Evolutionary conservation across 495 filamentous ascomycete species (phyloP), one percentile per base, ranked within the genome.

Genomic region (Xylaria scruposa): DNA sequence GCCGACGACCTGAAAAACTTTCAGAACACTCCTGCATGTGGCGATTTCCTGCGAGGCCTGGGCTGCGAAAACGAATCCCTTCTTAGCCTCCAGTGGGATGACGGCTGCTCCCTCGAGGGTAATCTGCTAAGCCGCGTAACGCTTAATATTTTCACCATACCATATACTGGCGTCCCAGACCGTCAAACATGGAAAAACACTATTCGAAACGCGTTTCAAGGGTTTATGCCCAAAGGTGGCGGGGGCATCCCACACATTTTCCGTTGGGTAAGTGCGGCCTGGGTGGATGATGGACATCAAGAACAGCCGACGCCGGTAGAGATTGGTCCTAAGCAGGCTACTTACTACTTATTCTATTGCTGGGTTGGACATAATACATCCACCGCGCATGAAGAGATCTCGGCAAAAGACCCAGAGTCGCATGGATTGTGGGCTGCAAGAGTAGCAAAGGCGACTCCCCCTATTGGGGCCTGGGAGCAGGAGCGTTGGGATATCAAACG

Each of bases 401-500:
- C 62, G 68, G 72, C 75, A 4, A 44, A 17, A 21, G 60, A 68
- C 67, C 71, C 70, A 24, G 58, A 24, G 66, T 70, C 68, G 33
- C 72, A 46, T 49, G 72, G 70, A 62, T 74, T 72, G 70, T 79
- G 77, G 77, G 19, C 26, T n/a, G 17, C 61, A 36, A 54, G 66
- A 0, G 38, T 76, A 46, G 75, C 70, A 2, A 65, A 69, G 51
- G 72, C 70, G 33, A 79, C 71, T 74, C 77, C 77, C 42, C 75
- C 75, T 8, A 72, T 74, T 61, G 74, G 56, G 17, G 72, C 71
- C 36, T 79, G 75, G 77, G 70, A 66, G 29, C 74, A 77, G 63
- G 75, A 79, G 71, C 77, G 75, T 70, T 79, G 75, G 77, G 72
- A 77, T 53, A 67, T 79, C 42, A 29, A 21, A 40, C 0, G 0